A percentile compares a stretch with the other conserved stretches of the same genome.
phyloP scores from a whole-genome alignment of 306 rosid genomes.

The Prunus fruticosa region DNA sequence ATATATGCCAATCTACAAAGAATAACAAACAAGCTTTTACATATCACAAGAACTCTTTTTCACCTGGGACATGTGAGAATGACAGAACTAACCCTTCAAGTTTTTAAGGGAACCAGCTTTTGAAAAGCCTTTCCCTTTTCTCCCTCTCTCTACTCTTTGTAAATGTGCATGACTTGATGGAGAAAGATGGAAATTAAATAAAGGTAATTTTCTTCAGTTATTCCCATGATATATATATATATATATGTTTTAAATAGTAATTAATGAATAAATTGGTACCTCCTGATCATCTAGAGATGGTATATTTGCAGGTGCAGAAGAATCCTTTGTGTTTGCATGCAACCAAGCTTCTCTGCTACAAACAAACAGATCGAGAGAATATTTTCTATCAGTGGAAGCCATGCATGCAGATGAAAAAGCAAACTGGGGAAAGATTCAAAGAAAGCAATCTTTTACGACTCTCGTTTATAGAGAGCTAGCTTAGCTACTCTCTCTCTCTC shows the following conservation, averaged over 20 bases:
- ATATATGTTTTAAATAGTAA: neutral
- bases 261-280: constrained; percentile 37
- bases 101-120: constrained; percentile 41
- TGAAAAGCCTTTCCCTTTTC: constrained; percentile 42
- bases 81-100: constrained; percentile 45
- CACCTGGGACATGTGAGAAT: constrained; percentile 42
- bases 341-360: constrained; percentile 90
- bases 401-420: constrained; percentile 38
- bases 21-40: constrained; percentile 18
- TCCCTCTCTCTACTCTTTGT: constrained; percentile 29
- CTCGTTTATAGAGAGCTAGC: constrained; percentile 26
- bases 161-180: constrained; percentile 53
- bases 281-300: constrained; percentile 59
- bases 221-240: constrained; percentile 25
- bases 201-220: constrained; percentile 23
- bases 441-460: constrained; percentile 51
- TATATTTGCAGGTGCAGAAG: constrained; percentile 47
- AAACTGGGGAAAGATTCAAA: constrained; percentile 30
- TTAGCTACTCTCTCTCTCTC: neutral
- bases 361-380: constrained; percentile 42
- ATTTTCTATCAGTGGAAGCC: constrained; percentile 51
- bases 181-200: constrained; percentile 37
- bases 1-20: neutral
- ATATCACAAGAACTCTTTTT: constrained; percentile 15
- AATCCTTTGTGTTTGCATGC: constrained; percentile 73